Conservation (phyloP, 495 filamentous ascomycete species). For the Xylaria nigripes region DNA sequence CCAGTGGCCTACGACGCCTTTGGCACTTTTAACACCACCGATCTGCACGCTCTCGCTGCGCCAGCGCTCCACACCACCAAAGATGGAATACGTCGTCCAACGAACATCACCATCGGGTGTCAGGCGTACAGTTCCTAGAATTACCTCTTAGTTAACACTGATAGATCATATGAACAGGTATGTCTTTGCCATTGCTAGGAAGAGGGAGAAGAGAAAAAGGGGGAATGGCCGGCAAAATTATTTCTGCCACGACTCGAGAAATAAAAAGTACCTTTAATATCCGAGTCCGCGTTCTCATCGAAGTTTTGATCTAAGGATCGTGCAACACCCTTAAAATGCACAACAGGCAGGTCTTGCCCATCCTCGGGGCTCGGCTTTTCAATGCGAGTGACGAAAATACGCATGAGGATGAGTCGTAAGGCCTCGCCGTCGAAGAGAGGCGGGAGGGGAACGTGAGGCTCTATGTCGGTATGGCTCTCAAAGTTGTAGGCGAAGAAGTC, state of each 20-base stretch:
- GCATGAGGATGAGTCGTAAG: constrained; percentile 56
- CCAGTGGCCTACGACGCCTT: constrained; percentile 58
- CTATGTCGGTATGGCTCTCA: constrained; percentile 19
- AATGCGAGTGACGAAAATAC: constrained; percentile 44
- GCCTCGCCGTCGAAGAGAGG: constrained; percentile 50
- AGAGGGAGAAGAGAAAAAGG: background rate
- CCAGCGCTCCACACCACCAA: constrained; percentile 54
- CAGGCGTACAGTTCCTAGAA: constrained; percentile 43
- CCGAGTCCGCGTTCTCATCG: constrained; percentile 55
- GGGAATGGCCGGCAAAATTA: background rate
- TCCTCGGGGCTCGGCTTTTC: constrained; percentile 44
- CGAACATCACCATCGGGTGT: constrained; percentile 57
- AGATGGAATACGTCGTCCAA: constrained; percentile 58
- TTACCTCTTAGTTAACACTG: constrained; percentile 13
- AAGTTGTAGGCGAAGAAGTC: constrained; percentile 60
- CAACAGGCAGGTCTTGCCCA: constrained; percentile 45
- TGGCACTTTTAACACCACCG: constrained; percentile 47
- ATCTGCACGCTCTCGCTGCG: constrained; percentile 58
- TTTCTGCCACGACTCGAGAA: constrained; percentile 29
- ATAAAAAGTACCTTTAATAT: constrained; percentile 34
- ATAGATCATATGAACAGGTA: background rate
- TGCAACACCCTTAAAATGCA: constrained; percentile 50
- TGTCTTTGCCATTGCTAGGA: background rate
- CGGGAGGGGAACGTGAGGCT: constrained; percentile 35
- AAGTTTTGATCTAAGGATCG: constrained; percentile 45